These are phyloP conservation scores for Hypericum androsaemum DNA, from an alignment of 345 rosid genomes.

Conservation along the genomic window DNA sequence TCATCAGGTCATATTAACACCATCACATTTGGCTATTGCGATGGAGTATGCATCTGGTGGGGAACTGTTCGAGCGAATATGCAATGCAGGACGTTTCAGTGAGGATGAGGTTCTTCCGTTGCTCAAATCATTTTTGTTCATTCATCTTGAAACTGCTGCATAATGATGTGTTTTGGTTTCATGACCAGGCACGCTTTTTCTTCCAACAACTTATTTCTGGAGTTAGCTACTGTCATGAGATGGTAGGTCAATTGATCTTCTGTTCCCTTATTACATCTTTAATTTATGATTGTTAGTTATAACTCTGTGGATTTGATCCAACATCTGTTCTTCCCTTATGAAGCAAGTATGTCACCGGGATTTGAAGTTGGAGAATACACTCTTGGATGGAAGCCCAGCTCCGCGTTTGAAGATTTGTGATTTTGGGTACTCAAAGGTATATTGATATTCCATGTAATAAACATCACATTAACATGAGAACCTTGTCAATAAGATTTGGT, in stretches of 20 bases:
- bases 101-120: constrained; percentile 68
- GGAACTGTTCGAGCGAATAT: constrained; percentile 80
- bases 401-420: constrained; percentile 96
- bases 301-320: constrained; percentile 5
- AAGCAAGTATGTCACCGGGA: constrained; percentile 99
- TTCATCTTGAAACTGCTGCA: neutral
- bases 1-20: constrained; percentile 75
- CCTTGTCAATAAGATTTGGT: neutral
- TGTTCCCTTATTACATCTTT: neutral
- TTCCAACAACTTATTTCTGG: constrained; percentile 96
- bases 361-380: constrained; percentile 85
- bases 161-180: constrained; percentile 4
- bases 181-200: constrained; percentile 81
- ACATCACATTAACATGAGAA: too few species aligned
- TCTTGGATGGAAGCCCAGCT: constrained; percentile 92
- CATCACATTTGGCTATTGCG: constrained; percentile 87
- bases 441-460: too few species aligned
- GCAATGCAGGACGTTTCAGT: constrained; percentile 74
- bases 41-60: constrained; percentile 99
- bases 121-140: neutral
- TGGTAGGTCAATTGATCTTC: constrained; percentile 37
- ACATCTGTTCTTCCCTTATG: constrained; percentile 13
- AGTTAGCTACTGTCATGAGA: constrained; percentile 89
- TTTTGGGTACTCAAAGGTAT: constrained; percentile 99
- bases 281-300: neutral